phyloP scores from a whole-genome alignment of 352 stramenopile genomes.

The Globisporangium camurandrum region DNA sequence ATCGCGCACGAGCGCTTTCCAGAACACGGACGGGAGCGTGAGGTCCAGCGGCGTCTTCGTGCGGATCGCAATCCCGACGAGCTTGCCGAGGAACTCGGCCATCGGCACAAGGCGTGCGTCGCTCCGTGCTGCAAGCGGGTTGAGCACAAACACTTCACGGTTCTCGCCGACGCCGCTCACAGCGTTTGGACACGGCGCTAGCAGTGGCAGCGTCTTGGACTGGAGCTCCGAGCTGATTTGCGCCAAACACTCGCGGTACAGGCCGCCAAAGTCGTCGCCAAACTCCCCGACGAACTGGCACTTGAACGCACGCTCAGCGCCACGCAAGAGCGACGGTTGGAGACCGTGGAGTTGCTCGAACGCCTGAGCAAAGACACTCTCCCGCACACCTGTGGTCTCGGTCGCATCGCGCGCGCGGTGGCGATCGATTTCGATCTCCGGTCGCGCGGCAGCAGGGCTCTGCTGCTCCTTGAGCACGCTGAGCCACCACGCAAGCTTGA shows the following conservation, averaged over 20 bases:
- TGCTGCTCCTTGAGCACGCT: conserved; percentile 85
- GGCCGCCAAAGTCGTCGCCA: conserved; percentile 84
- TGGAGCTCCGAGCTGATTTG: conserved; percentile 87
- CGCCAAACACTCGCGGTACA: conserved; percentile 86
- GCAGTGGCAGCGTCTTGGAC: conserved; percentile 69
- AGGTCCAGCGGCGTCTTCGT: conserved; percentile 91
- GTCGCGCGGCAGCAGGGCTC: conserved; percentile 60
- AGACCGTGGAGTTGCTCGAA: conserved; percentile 82
- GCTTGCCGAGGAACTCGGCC: conserved; percentile 92
- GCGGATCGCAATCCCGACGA: conserved; percentile 90
- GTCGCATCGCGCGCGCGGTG: conserved; percentile 62
- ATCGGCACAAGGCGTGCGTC: conserved; percentile 68
- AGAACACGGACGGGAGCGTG: conserved; percentile 88
- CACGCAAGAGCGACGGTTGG: conserved; percentile 78
- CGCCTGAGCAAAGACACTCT: conserved; percentile 81
- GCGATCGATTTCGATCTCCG: conserved; percentile 84
- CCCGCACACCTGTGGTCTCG: conserved; percentile 43
- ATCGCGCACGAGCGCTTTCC: conserved; percentile 89
- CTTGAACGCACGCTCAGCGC: conserved; percentile 86
- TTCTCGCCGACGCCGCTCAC: conserved; percentile 82
- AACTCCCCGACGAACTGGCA: conserved; percentile 89
- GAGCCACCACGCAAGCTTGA: conserved; percentile 86
- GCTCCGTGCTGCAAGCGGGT: conserved; percentile 36
- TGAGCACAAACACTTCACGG: conserved; percentile 81
- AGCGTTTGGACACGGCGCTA: conserved; percentile 87